Conservation (phyloP, 2,329 filamentous ascomycete genomes). For the Colletotrichum sojae region DNA sequence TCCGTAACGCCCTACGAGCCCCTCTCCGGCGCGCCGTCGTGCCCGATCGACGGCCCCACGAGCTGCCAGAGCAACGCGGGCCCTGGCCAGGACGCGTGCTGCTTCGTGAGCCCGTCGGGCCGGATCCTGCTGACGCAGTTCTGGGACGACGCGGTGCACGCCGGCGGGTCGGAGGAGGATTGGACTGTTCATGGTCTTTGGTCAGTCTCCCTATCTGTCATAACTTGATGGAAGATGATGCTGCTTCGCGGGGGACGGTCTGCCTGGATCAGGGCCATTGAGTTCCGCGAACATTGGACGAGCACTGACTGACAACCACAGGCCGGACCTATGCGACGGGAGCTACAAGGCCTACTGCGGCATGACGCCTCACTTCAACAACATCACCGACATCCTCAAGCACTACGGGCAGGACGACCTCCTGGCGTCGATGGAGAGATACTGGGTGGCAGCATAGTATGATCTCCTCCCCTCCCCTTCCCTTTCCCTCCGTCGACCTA, state of each 20-base stretch:
- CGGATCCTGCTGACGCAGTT: slow-evolving; percentile 59
- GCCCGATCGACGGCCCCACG: slow-evolving; percentile 57
- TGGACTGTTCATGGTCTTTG: slow-evolving; percentile 63
- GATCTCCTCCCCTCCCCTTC: slow-evolving; percentile 27
- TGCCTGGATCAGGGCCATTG: background rate
- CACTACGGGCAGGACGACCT: slow-evolving; percentile 56
- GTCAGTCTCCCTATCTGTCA: slow-evolving; percentile 42
- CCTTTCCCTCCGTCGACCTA: no score
- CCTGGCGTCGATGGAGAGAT: slow-evolving; percentile 57
- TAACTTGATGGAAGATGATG: background rate
- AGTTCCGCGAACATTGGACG: background rate
- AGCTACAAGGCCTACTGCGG: slow-evolving; percentile 59
- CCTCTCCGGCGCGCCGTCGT: slow-evolving; percentile 53
- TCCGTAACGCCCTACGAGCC: slow-evolving; percentile 52
- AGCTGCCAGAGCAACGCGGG: slow-evolving; percentile 58
- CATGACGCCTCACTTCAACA: slow-evolving; percentile 58
- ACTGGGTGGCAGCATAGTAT: slow-evolving; percentile 59
- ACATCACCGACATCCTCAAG: slow-evolving; percentile 58
- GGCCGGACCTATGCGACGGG: slow-evolving; percentile 62
- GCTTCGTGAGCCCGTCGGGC: slow-evolving; percentile 59
- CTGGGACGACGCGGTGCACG: slow-evolving; percentile 59
- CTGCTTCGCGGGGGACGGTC: background rate
- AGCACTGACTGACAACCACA: slow-evolving; percentile 38
- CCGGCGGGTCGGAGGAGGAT: slow-evolving; percentile 57
- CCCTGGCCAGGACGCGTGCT: slow-evolving; percentile 55